These are phyloP conservation scores for Berkeleyomyces rouxiae DNA, from an alignment of 2,329 filamentous ascomycete species.

Conservation along the genomic window DNA sequence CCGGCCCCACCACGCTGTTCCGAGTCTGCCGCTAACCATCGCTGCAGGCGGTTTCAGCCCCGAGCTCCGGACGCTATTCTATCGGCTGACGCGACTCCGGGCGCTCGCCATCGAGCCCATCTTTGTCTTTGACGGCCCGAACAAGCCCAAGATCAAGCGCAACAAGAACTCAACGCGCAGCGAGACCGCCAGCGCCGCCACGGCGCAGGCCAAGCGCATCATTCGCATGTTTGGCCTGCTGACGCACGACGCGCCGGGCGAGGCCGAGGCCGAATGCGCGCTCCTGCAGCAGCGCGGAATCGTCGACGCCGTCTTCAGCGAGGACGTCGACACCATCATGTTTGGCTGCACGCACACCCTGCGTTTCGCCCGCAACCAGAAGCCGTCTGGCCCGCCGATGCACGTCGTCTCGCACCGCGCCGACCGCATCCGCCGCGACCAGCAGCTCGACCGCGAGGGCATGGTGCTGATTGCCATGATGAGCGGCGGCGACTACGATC, in stretches of 20 bases:
- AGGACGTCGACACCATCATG: constrained; percentile 96
- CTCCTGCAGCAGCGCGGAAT: constrained; percentile 64
- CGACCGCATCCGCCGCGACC: constrained; percentile 26
- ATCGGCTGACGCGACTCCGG: constrained; percentile 65
- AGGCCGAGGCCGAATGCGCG: constrained; percentile 92
- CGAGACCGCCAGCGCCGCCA: constrained; percentile 48
- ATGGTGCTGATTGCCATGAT: constrained; percentile 92
- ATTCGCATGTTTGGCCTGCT: constrained; percentile 74
- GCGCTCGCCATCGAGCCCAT: constrained; percentile 66
- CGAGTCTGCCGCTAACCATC: not conserved
- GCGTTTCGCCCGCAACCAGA: constrained; percentile 32
- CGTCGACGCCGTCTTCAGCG: constrained; percentile 85
- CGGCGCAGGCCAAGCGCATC: constrained; percentile 65
- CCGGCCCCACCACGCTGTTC: constrained; percentile 3
- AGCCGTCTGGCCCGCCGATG: constrained; percentile 36
- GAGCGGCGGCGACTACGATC: constrained; percentile 88
- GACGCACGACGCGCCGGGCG: constrained; percentile 74
- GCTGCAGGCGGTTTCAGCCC: constrained; percentile 63
- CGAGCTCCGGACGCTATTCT: constrained; percentile 81
- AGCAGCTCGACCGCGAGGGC: constrained; percentile 61
- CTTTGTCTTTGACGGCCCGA: constrained; percentile 78
- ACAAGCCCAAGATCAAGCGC: constrained; percentile 76
- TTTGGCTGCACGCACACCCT: constrained; percentile 72
- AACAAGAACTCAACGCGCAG: constrained; percentile 52
- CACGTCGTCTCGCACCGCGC: constrained; percentile 61